phyloP scores from a whole-genome alignment of 2,329 filamentous ascomycete species.

The Madurella fahalii region DNA sequence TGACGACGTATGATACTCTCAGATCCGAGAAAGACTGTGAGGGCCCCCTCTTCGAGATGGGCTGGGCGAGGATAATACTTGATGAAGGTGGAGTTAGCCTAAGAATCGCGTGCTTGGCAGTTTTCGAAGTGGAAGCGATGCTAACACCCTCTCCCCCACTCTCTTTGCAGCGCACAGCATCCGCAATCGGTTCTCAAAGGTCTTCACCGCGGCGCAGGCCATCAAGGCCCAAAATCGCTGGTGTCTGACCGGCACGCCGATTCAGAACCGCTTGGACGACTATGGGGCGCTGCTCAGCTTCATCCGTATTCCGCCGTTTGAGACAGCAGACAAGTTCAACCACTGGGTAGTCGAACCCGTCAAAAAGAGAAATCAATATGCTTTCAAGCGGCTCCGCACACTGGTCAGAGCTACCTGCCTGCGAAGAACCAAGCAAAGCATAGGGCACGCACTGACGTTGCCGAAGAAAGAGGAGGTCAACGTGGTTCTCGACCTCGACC shows the following conservation, averaged over 20 bases:
- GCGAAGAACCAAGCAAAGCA: slow-evolving; percentile 28
- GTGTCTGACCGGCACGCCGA: slow-evolving; percentile 41
- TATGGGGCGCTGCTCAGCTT: slow-evolving; percentile 36
- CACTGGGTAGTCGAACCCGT: slow-evolving; percentile 26
- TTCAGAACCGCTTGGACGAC: slow-evolving; percentile 40
- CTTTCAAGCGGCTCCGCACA: slow-evolving; percentile 11
- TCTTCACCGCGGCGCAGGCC: slow-evolving; percentile 29
- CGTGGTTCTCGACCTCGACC: slow-evolving; percentile 16
- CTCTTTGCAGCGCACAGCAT: slow-evolving; percentile 41
- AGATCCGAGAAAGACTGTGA: no score
- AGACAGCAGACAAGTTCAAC: slow-evolving; percentile 21
- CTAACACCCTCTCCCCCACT: no score
- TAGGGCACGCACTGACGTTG: slow-evolving; percentile 15
- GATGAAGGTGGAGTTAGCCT: no score
- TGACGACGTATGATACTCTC: slow-evolving; percentile 33
- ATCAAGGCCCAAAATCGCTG: slow-evolving; percentile 31
- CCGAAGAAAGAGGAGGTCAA: slow-evolving; percentile 17
- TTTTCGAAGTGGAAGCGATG: no score
- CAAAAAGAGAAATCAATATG: slow-evolving; percentile 15
- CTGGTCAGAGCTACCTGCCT: slow-evolving; percentile 31
- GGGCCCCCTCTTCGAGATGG: no score
- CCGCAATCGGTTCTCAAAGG: slow-evolving; percentile 30
- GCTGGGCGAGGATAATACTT: no score
- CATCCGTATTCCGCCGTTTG: slow-evolving; percentile 27
- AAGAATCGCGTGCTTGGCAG: no score